A percentile compares a stretch with the other conserved stretches of the same genome.
Conservation (phyloP, 305 asterid genomes). For the Stenogyne calaminthoides region DNA sequence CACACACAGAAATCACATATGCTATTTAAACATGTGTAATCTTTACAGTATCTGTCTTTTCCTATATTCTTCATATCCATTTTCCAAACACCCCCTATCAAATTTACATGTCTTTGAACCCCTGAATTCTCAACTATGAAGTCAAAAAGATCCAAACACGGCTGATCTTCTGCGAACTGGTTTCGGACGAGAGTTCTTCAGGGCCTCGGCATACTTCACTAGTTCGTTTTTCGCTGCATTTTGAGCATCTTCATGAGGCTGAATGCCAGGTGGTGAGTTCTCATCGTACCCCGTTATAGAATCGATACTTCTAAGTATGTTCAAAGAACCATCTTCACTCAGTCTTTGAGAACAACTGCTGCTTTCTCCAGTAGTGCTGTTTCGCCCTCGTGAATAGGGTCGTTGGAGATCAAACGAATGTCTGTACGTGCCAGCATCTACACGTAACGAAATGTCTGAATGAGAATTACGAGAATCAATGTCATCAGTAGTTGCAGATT, state of each 20-base stretch:
- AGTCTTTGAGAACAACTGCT: constrained; percentile 35
- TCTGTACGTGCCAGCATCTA: constrained; percentile 35
- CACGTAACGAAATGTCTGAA: constrained; percentile 5
- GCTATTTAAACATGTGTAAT: neutral
- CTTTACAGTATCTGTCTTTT: constrained; percentile 18
- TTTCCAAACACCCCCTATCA: constrained; percentile 19
- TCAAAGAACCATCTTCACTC: constrained; percentile 52
- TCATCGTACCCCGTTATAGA: constrained; percentile 33
- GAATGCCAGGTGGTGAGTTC: constrained; percentile 27
- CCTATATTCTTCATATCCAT: constrained; percentile 19
- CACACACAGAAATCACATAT: neutral
- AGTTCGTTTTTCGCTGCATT: constrained; percentile 52
- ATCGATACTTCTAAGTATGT: constrained; percentile 42
- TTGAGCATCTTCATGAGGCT: constrained; percentile 41
- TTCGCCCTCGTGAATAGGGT: constrained; percentile 40
- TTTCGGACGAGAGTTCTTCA: constrained; percentile 52
- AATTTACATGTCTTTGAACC: constrained; percentile 7
- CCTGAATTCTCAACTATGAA: neutral
- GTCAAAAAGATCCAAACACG: constrained; percentile 56
- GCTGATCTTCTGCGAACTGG: constrained; percentile 54
- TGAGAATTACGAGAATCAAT: constrained; percentile 35
- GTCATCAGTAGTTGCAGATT: constrained; percentile 31
- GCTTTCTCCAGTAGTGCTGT: constrained; percentile 38
- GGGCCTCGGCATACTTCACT: constrained; percentile 76
- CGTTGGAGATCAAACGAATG: constrained; percentile 53